Percentiles rank a stretch among this genome's conserved stretches.
phyloP scores from a whole-genome alignment of 768 basidiomycete genomes.

The Vishniacozyma victoriae region DNA sequence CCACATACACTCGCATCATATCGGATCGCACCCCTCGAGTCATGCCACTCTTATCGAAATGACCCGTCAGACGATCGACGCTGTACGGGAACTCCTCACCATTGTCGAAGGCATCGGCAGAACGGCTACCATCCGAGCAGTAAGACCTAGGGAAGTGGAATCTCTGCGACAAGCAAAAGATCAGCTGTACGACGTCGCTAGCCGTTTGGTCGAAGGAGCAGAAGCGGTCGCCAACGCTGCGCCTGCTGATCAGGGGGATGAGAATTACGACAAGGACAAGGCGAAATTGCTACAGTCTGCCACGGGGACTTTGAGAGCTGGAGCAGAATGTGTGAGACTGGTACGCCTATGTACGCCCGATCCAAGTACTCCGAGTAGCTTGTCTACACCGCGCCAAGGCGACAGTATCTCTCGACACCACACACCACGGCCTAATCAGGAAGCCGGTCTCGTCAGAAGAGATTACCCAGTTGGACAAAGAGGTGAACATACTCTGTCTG shows the following conservation, averaged over 20 bases:
- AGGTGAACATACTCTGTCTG: conserved; percentile 45
- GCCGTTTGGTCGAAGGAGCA: conserved; percentile 79
- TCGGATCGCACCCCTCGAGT: conserved; percentile 81
- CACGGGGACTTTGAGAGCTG: conserved; percentile 77
- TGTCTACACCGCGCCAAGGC: conserved; percentile 46
- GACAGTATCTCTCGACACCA: conserved; percentile 60
- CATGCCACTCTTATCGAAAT: conserved; percentile 92
- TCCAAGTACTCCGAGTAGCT: conserved; percentile 50
- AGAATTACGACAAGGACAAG: conserved; percentile 70
- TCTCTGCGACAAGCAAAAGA: conserved; percentile 68
- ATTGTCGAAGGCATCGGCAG: conserved; percentile 77
- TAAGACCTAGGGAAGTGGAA: conserved; percentile 54
- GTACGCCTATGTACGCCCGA: conserved; percentile 71
- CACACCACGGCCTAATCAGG: conserved; percentile 10
- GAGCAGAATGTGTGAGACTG: conserved; percentile 78
- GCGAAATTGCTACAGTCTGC: conserved; percentile 71
- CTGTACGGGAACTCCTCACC: conserved; percentile 81
- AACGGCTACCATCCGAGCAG: conserved; percentile 61
- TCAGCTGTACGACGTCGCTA: conserved; percentile 75
- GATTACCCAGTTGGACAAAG: conserved; percentile 28
- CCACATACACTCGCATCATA: conserved; percentile 87
- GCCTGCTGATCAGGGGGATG: conserved; percentile 51
- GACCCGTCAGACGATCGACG: conserved; percentile 88
- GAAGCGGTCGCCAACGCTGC: conserved; percentile 62
- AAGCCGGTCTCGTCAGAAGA: conserved; percentile 11